A percentile compares a stretch with the other conserved stretches of the same genome.
Evolutionary conservation across 1,284 basidiomycete species (phyloP).

Genomic region (Marasmius fiardii): DNA sequence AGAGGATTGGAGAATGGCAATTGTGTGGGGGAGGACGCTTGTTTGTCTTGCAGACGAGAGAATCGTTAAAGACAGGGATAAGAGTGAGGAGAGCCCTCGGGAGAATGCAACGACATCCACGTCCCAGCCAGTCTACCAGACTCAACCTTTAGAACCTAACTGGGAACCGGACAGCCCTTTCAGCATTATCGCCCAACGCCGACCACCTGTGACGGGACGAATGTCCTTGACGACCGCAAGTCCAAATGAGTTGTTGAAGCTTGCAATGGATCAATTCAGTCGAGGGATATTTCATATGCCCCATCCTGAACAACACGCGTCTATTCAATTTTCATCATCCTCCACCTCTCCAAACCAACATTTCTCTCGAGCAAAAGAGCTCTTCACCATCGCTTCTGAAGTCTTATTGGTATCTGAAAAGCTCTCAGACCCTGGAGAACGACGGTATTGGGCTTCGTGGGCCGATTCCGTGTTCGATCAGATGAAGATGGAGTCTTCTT

Average conservation of each 20-base stretch:
- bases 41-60: conserved; percentile 54
- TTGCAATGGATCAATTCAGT: conserved; percentile 65
- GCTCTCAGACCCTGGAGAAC: conserved; percentile 36
- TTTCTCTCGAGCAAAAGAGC: conserved; percentile 55
- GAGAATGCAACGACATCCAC: conserved; percentile 16
- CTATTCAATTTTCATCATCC: neutral
- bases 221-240: conserved; percentile 41
- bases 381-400: conserved; percentile 58
- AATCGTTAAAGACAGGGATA: conserved; percentile 21
- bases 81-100: neutral
- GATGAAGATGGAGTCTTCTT: conserved; percentile 51
- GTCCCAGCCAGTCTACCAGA: too few species aligned
- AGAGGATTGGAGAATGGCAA: conserved; percentile 67
- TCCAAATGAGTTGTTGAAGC: conserved; percentile 49
- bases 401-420: conserved; percentile 59
- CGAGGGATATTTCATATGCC: conserved; percentile 71
- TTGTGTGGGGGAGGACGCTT: conserved; percentile 61
- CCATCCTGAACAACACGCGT: conserved; percentile 36
- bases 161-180: conserved; percentile 56
- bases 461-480: conserved; percentile 58
- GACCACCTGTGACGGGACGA: conserved; percentile 50
- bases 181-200: conserved; percentile 43
- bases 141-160: conserved; percentile 34
- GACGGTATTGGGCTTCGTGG: conserved; percentile 55
- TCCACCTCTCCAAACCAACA: conserved; percentile 10